Percentiles rank a stretch among this genome's conserved stretches.
These are phyloP conservation scores for Monosporozyma unispora DNA, from an alignment of 805 yeast genomes.

Conservation along the genomic window DNA sequence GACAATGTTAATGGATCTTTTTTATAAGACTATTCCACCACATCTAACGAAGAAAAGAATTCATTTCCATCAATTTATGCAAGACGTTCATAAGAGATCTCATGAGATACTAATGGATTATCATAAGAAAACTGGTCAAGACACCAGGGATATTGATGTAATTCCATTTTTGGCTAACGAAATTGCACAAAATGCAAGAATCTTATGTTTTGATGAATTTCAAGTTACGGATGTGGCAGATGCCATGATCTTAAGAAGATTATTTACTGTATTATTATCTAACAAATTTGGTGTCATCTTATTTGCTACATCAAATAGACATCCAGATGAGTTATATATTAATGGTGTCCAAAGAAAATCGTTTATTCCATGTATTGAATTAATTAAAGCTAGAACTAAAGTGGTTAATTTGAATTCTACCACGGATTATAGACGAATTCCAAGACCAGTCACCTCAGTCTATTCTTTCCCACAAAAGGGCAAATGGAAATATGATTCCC, in stretches of 20 bases:
- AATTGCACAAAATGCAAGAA: slow-evolving; percentile 64
- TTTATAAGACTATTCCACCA: slow-evolving; percentile 72
- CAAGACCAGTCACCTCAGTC: slow-evolving; percentile 72
- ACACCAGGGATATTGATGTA: slow-evolving; percentile 54
- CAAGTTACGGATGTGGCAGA: slow-evolving; percentile 98
- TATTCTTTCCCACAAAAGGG: slow-evolving; percentile 68
- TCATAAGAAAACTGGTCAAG: slow-evolving; percentile 11
- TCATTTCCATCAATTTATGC: slow-evolving; percentile 98
- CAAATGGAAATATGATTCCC: slow-evolving; percentile 47
- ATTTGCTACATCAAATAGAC: slow-evolving; percentile 91
- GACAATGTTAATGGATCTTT: slow-evolving; percentile 95
- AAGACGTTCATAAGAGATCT: slow-evolving; percentile 75
- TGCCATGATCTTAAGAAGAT: slow-evolving; percentile 85
- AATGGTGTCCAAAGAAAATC: slow-evolving; percentile 91
- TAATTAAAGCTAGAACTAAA: slow-evolving; percentile 61
- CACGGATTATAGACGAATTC: slow-evolving; percentile 85
- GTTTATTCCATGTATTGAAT: slow-evolving; percentile 84
- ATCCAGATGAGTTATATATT: slow-evolving; percentile 86
- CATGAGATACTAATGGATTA: slow-evolving; percentile 63
- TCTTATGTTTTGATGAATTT: slow-evolving; percentile 91
- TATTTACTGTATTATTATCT: slow-evolving; percentile 56
- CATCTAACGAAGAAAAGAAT: slow-evolving; percentile 71
- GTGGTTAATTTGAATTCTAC: slow-evolving; percentile 83
- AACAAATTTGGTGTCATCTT: slow-evolving; percentile 74
- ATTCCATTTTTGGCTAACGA: slow-evolving; percentile 79